These are phyloP conservation scores for Monosporascus sp. DNA, from an alignment of 2,329 filamentous ascomycete species.

Conservation along the genomic window DNA sequence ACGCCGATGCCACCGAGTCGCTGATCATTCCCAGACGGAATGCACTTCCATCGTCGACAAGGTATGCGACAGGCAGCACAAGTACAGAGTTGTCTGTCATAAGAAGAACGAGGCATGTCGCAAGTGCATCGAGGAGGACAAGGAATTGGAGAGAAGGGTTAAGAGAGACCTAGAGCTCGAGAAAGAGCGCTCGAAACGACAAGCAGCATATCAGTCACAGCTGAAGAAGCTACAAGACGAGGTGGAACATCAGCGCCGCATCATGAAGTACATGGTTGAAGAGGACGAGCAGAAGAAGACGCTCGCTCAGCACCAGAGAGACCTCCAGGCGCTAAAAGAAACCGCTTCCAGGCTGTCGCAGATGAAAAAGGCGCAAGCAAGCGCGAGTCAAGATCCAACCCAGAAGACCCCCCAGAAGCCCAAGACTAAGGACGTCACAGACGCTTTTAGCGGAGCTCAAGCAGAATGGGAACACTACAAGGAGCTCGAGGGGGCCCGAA, in stretches of 20 bases:
- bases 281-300: constrained; percentile 36
- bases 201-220: constrained; percentile 38
- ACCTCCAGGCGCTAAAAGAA: constrained; percentile 38
- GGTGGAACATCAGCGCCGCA: constrained; percentile 41
- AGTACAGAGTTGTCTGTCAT: constrained; percentile 40
- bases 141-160: constrained; percentile 35
- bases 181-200: constrained; percentile 35
- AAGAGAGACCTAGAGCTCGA: constrained; percentile 48
- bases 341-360: constrained; percentile 17
- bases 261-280: constrained; percentile 37
- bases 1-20: constrained; percentile 55
- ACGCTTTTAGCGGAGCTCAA: constrained; percentile 25
- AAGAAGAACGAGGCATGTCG: constrained; percentile 35
- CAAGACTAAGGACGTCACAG: not conserved
- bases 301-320: constrained; percentile 39
- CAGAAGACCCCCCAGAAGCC: constrained; percentile 2
- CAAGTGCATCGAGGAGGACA: constrained; percentile 47
- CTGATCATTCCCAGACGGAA: constrained; percentile 47
- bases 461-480: constrained; percentile 62
- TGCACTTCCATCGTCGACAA: constrained; percentile 30
- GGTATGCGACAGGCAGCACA: constrained; percentile 46
- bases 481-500: constrained; percentile 41
- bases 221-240: constrained; percentile 49
- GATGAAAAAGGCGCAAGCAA: constrained; percentile 9
- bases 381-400: not conserved